Percentiles rank a stretch among this genome's conserved stretches.
These are phyloP conservation scores for Neofusicoccum umdonicola DNA, from an alignment of 2,329 filamentous ascomycete genomes.

Conservation along the genomic window DNA sequence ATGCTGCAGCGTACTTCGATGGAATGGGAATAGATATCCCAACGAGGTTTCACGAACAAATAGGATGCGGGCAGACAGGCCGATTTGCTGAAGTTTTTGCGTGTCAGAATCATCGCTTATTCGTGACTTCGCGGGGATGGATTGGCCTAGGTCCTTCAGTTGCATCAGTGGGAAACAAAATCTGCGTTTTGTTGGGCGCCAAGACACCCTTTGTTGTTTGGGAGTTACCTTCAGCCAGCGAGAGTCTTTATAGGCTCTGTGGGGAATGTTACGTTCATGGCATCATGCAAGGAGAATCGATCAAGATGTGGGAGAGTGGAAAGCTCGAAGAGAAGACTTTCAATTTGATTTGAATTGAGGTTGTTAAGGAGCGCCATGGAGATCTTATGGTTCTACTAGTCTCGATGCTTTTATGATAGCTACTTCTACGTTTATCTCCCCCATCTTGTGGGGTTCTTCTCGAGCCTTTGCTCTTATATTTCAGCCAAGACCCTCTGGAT, in stretches of 20 bases:
- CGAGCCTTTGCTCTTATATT: no score
- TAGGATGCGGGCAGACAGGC: no score
- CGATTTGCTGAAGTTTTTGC: no score
- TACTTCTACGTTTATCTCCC: no score
- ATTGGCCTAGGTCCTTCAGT: background rate
- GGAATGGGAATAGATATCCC: background rate
- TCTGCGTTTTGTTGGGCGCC: background rate
- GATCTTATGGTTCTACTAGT: no score
- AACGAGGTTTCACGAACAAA: background rate
- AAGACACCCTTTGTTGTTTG: background rate
- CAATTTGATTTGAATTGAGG: background rate
- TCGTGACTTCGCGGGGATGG: background rate
- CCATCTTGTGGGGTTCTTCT: no score
- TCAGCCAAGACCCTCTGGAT: no score
- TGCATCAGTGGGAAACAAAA: background rate
- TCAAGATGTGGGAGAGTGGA: background rate
- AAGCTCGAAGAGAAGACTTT: background rate
- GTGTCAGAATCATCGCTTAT: background rate
- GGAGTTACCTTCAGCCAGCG: background rate
- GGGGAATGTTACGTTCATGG: background rate
- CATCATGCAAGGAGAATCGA: background rate
- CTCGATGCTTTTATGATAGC: no score
- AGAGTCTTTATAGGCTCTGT: background rate
- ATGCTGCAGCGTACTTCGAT: no score
- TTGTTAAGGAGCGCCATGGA: no score